phyloP scores from a whole-genome alignment of 2,329 filamentous ascomycete species.

The Zalaria obscura region DNA sequence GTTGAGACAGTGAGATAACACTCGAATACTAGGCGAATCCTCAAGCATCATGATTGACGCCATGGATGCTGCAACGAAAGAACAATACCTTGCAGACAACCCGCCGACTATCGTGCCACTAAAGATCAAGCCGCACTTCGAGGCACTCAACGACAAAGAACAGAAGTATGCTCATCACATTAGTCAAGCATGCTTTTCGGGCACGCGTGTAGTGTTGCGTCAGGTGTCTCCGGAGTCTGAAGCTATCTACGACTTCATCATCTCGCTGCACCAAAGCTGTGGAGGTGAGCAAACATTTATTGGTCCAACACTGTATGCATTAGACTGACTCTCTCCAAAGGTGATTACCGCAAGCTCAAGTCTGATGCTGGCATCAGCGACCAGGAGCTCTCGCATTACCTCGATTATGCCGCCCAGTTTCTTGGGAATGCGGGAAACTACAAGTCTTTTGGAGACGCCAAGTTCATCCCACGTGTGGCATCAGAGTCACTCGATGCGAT shows the following conservation, averaged over 20 bases:
- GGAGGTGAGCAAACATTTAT: constrained; percentile 12
- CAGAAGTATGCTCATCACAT: constrained; percentile 80
- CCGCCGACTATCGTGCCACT: constrained; percentile 80
- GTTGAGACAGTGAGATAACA: too few species aligned
- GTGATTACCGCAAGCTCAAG: constrained; percentile 33
- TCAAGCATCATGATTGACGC: too few species aligned
- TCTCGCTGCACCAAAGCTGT: constrained; percentile 32
- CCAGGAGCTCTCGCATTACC: constrained; percentile 23
- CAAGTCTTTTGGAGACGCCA: constrained; percentile 36
- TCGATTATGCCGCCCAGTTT: constrained; percentile 32
- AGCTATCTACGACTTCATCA: constrained; percentile 39
- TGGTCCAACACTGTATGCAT: not conserved
- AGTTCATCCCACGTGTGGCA: constrained; percentile 35
- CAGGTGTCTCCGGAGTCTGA: constrained; percentile 39
- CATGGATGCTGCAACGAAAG: constrained; percentile 30
- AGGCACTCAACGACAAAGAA: constrained; percentile 57
- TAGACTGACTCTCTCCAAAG: constrained; percentile 10
- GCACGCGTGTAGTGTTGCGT: constrained; percentile 37
- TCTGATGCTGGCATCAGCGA: constrained; percentile 27
- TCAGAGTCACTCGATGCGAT: constrained; percentile 28
- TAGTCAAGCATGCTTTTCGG: constrained; percentile 42
- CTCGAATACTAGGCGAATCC: too few species aligned
- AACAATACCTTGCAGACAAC: constrained; percentile 78
- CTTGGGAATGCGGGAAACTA: constrained; percentile 42
- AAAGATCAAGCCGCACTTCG: constrained; percentile 86